Evolutionary conservation across 805 yeast species (phyloP), one percentile per base, ranked within the genome.

Genomic region (Kodamaea neixiangensis): DNA sequence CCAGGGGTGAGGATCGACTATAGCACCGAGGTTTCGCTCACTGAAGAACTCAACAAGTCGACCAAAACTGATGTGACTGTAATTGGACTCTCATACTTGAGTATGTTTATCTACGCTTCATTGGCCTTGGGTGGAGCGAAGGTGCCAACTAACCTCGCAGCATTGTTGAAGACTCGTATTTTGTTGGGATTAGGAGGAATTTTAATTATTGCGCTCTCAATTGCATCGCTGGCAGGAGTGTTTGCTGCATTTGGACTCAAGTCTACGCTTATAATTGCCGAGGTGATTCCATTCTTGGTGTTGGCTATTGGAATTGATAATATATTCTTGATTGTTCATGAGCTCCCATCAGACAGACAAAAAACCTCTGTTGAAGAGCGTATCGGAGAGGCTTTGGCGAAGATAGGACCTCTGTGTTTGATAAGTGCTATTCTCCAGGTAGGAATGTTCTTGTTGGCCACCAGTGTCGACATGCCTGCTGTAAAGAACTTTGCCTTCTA

Each of bases 241-340:
- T 87, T 89, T 67, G 80, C 94, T 10, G 60, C 80, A 5, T 52
- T 87, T n/a, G 96, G 94, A 0, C 69, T 92, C 45, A 89, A 88
- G 61, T 88, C 96, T 0, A 93, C 98, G 0, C 73, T 93, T 40
- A 92, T 93, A 56, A 90, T 93, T 51, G 97, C 98, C 2, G 98
- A 94, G 65, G 99, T 93, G 5, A 93, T 93, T 31, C 98, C 98
- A 7, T 93, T 93, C 63, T 73, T 93, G 60, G 87, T 93, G 11
- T 75, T 93, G 51, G 99, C 99, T 0, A 85, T 93, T 50, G 99
- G 99, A n/a, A 90, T 93, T 21, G 99, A 93, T 69, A 93, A 93
- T 65, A 88, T 93, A 20, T 94, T 92, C 62, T 72, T 93, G 56
- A 81, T 93, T 17, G 86, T 90, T 0, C 92, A 92, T 63, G 96